Evolutionary conservation across 192 early-diverging fungal genomes (phyloP), one percentile per base, ranked within the genome.

Genomic region (Coemansia interrupta): DNA sequence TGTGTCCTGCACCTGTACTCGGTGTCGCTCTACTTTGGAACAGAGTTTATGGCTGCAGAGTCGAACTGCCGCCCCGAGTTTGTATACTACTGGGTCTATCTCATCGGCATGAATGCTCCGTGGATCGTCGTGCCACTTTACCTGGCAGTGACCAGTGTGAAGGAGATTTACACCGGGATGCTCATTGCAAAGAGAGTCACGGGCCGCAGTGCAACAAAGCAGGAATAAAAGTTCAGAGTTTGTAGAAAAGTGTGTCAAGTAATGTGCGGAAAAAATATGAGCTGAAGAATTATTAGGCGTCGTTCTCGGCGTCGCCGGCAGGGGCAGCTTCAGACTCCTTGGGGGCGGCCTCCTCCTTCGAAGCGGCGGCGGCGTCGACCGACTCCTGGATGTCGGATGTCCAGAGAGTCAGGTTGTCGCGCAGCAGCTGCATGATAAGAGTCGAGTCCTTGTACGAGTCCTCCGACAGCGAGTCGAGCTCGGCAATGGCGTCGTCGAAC

Each of bases 361-460:
- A 55, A 13, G 55, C 39, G 40, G 63, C 28, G 24, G 18, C 20
- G 23, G 60, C 64, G 40, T 70, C 68, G 22, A 64, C 65, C 13
- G 50, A 64, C 68, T 82, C 70, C 65, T 90, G 87, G 64, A 92
- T 81, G 70, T 95, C 92, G 13, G 94, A 94, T 56, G 94, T 97
- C 96, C 96, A 98, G 58, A 98, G 87, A 49, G 96, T 97, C 72
- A 98, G 86, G 85, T 98, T 98, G 82, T 98, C 96, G 63, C 96
- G 86, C 70, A 98, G 83, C 54, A 98, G 85, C 83, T 98, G 96
- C 96, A 98, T 98, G 81, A 98, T 98, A 63, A 98, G 85, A 51
- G 96, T 97, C 48, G 92, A 94, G 79, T 97, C 95, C 87, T 97
- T 98, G 90, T 98, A 98, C 56, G 91, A 93, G 82, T 97, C 96